Conservation (phyloP, 352 stramenopile genomes). For the Phytopythium chamaehyphon region DNA sequence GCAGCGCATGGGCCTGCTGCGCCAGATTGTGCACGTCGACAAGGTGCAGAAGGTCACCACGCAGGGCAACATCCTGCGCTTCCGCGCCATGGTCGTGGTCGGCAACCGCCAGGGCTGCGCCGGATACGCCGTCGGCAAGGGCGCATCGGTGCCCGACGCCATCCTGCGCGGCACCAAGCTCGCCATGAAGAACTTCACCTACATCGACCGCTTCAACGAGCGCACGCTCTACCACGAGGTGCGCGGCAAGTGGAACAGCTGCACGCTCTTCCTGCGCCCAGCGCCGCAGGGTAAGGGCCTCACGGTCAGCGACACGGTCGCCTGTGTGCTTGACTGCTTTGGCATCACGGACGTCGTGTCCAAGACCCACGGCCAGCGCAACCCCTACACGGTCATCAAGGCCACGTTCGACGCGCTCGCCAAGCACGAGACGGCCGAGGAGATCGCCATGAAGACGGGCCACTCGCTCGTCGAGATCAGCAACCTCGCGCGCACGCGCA, state of each 20-base stretch:
- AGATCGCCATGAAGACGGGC: slow-evolving; percentile 92
- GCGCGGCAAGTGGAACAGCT: slow-evolving; percentile 94
- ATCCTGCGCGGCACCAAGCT: slow-evolving; percentile 87
- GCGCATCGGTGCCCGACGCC: slow-evolving; percentile 80
- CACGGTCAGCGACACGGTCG: slow-evolving; percentile 76
- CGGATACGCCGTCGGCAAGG: slow-evolving; percentile 93
- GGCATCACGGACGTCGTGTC: slow-evolving; percentile 91
- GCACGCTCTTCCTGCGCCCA: slow-evolving; percentile 87
- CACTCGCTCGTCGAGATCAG: slow-evolving; percentile 80
- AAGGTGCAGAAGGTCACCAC: slow-evolving; percentile 88
- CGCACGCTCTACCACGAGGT: slow-evolving; percentile 90
- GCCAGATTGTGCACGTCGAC: slow-evolving; percentile 82
- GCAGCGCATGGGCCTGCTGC: slow-evolving; percentile 57
- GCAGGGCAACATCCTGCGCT: slow-evolving; percentile 91
- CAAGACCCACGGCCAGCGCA: slow-evolving; percentile 93
- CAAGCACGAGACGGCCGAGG: slow-evolving; percentile 93
- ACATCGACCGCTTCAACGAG: slow-evolving; percentile 93
- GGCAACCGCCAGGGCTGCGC: slow-evolving; percentile 92
- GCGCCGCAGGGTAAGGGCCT: slow-evolving; percentile 65
- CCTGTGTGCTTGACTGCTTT: slow-evolving; percentile 85
- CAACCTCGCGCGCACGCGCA: slow-evolving; percentile 64
- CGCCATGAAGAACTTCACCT: slow-evolving; percentile 93
- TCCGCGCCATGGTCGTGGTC: slow-evolving; percentile 91
- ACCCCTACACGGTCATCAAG: slow-evolving; percentile 93
- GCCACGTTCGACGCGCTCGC: slow-evolving; percentile 93